phyloP scores from a whole-genome alignment of 352 stramenopile species.

The Phytopythium ostracodes region DNA sequence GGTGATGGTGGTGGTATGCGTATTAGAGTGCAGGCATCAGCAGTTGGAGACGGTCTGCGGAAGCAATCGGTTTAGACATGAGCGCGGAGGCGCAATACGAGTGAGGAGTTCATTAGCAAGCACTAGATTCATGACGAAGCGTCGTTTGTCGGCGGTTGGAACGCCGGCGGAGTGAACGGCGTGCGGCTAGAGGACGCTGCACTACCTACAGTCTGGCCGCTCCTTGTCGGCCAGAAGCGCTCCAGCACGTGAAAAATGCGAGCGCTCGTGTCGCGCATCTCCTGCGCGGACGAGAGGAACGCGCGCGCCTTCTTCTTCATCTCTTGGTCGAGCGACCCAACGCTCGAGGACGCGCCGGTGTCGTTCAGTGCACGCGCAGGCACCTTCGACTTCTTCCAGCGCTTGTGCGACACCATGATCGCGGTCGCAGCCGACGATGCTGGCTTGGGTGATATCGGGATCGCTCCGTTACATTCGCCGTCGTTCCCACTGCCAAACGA shows the following conservation, averaged over 20 bases:
- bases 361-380: neutral
- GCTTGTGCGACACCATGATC: constrained; percentile 1
- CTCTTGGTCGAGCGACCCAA: constrained; percentile 40
- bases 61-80: neutral
- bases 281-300: constrained; percentile 32
- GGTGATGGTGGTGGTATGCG: neutral
- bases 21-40: neutral
- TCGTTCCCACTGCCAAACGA: neutral
- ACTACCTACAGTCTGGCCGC: neutral
- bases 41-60: neutral
- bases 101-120: neutral
- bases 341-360: constrained; percentile 7
- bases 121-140: neutral
- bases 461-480: neutral
- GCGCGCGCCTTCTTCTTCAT: constrained; percentile 36
- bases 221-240: constrained; percentile 20
- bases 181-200: neutral
- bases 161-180: constrained; percentile 27
- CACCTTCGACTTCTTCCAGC: constrained; percentile 4
- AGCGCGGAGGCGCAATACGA: neutral
- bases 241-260: constrained; percentile 45
- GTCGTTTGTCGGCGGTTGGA: constrained; percentile 12
- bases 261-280: constrained; percentile 28
- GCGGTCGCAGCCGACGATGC: neutral
- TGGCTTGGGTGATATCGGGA: neutral